phyloP scores from a whole-genome alignment of 805 yeast genomes.

The Candida argentea region DNA sequence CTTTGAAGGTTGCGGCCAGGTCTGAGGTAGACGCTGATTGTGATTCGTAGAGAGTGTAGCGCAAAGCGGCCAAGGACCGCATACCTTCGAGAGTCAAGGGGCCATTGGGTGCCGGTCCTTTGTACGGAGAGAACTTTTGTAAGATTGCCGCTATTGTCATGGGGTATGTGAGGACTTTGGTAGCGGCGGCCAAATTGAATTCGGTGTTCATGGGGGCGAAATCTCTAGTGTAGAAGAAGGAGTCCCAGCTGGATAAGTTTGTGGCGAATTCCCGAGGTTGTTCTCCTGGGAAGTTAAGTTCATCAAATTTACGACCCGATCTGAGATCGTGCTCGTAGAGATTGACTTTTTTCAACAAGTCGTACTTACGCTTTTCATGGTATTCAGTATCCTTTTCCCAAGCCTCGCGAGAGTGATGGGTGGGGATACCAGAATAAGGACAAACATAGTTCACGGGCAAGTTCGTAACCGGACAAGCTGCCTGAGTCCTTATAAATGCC shows the following conservation, averaged over 20 bases:
- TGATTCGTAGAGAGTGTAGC: constrained; percentile 79
- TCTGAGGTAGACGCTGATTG: constrained; percentile 32
- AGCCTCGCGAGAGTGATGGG: constrained; percentile 84
- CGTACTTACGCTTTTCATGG: constrained; percentile 57
- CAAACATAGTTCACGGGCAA: constrained; percentile 76
- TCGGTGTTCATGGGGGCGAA: constrained; percentile 96
- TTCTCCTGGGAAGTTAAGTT: constrained; percentile 81
- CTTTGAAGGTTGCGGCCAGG: constrained; percentile 49
- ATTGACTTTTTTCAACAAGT: constrained; percentile 75
- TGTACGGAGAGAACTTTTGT: constrained; percentile 81
- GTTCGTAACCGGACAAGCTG: constrained; percentile 84
- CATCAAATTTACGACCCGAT: constrained; percentile 90
- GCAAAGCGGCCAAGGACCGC: constrained; percentile 84
- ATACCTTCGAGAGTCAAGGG: constrained; percentile 88
- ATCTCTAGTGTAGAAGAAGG: constrained; percentile 84
- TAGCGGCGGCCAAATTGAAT: constrained; percentile 88
- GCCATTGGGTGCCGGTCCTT: constrained; percentile 62
- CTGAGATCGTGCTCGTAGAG: constrained; percentile 91
- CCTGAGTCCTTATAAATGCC: constrained; percentile 77
- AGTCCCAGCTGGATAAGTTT: constrained; percentile 83
- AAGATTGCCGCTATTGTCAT: constrained; percentile 75
- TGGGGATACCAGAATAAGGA: constrained; percentile 92
- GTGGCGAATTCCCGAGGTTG: constrained; percentile 68
- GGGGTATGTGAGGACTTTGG: constrained; percentile 91
- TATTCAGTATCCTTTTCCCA: constrained; percentile 77